A percentile compares a stretch with the other conserved stretches of the same genome.
Conservation (phyloP, 1,284 basidiomycete species). For the Pseudozyma sp. region DNA sequence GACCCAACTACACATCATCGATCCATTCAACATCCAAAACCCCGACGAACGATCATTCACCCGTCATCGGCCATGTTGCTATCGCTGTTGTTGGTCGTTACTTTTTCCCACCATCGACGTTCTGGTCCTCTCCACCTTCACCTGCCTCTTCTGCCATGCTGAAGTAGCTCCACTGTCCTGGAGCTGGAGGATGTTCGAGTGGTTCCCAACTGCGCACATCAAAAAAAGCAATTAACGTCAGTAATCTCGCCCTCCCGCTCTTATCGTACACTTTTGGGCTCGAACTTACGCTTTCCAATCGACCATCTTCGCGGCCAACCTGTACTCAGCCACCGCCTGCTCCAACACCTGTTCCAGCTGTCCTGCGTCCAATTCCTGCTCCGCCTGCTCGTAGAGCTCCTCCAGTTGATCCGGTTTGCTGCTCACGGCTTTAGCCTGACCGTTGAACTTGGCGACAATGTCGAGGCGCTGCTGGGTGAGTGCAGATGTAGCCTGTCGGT, state of each 20-base stretch:
- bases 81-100: background rate
- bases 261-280: background rate
- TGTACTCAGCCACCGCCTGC: constrained; percentile 85
- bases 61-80: too few species aligned
- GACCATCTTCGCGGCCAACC: constrained; percentile 82
- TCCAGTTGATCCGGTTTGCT: constrained; percentile 72
- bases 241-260: background rate
- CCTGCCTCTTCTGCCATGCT: constrained; percentile 66
- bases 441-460: constrained; percentile 72
- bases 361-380: constrained; percentile 70
- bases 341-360: constrained; percentile 82
- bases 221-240: background rate
- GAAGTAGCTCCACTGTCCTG: constrained; percentile 88
- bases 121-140: constrained; percentile 56
- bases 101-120: constrained; percentile 34
- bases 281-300: constrained; percentile 93
- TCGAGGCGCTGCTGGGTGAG: constrained; percentile 84
- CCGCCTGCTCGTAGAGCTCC: constrained; percentile 79
- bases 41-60: too few species aligned
- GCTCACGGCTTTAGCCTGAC: constrained; percentile 72
- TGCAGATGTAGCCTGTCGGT: constrained; percentile 89
- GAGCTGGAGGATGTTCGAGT: constrained; percentile 81
- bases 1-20: too few species aligned
- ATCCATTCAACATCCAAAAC: too few species aligned
- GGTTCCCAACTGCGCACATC: constrained; percentile 80